Conservation (phyloP, 2,329 filamentous ascomycete species). For the Trichoderma sp. region DNA sequence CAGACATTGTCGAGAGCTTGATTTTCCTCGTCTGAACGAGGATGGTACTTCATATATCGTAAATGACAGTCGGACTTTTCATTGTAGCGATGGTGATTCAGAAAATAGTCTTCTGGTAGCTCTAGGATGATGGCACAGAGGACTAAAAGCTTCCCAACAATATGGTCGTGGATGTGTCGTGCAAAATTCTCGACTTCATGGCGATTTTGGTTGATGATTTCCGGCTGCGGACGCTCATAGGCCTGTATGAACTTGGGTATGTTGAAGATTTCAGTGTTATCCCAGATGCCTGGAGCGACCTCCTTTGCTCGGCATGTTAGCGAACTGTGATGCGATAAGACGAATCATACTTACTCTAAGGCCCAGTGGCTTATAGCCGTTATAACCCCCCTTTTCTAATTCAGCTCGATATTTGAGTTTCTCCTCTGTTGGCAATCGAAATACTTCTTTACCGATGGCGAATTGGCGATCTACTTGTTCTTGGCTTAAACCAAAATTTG, state of each 20-base stretch:
- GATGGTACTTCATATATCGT: constrained; percentile 61
- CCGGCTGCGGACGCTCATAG: constrained; percentile 37
- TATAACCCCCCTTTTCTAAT: constrained; percentile 56
- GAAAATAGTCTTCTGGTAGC: constrained; percentile 57
- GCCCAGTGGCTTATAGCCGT: constrained; percentile 56
- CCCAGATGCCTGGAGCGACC: constrained; percentile 37
- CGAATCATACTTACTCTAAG: constrained; percentile 33
- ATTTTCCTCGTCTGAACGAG: constrained; percentile 49
- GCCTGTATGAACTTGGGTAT: constrained; percentile 44
- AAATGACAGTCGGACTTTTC: constrained; percentile 57
- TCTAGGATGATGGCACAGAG: constrained; percentile 54
- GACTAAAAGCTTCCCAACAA: constrained; percentile 39
- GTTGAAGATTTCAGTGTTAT: constrained; percentile 46
- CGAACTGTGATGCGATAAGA: background rate
- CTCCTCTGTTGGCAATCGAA: constrained; percentile 57
- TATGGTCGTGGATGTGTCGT: constrained; percentile 38
- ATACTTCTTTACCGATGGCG: constrained; percentile 60
- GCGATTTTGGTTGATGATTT: constrained; percentile 37
- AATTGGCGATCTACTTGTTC: constrained; percentile 63
- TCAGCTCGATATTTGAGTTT: constrained; percentile 59
- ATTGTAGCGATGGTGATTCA: constrained; percentile 56
- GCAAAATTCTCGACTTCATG: constrained; percentile 40
- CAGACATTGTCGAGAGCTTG: constrained; percentile 38
- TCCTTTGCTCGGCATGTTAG: constrained; percentile 29
- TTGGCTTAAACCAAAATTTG: constrained; percentile 62